Base-by-base conservation (phyloP, 2,329 filamentous ascomycete genomes). In the Xylariaceae sp. region DNA sequence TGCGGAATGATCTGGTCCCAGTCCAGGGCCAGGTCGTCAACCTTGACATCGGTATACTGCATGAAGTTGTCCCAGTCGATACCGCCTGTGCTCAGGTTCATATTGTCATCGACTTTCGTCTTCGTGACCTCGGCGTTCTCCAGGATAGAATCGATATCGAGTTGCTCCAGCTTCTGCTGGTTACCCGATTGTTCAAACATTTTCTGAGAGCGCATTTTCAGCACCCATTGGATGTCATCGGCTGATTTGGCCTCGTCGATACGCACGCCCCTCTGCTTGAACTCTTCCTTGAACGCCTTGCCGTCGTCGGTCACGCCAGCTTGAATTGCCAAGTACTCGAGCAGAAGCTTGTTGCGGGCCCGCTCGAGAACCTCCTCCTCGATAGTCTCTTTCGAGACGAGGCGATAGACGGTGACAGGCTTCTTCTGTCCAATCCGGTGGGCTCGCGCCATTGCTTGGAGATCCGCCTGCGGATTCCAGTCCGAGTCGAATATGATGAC, bases 1-100 rank as follows among this genome's bases (percentile, higher is more conserved):
- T 89, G 88, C 1, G 92, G 94, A 52, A 98, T 97, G 54, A 98
- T 98, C 50, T 97, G 85, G 55, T 98, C 92, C 92, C 92, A 98
- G 51, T 94, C 88, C 17, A 97, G 80, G 49, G 70, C 67, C 34
- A 78, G 68, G 35, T 80, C 75, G 43, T 97, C 86, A 16, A 97
- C 85, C 65, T 97, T 97, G 63, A 97, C 90, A 62, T 98, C 92
- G 1, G 92, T 96, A 56, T 95, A 94, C 58, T 97, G 88, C 68
- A 98, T 81, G 63, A 97, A 98, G 46, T 95, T 94, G 59, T 96
- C 90, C 67, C 92, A 80, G 51, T 80, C 76, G 34, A 80, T 80
- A 39, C 76, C 92, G 56, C 92, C 94, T 56, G 90, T 92, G 42
- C 89, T 94, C 30, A 94, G 85, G 42, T 80, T 80, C 59, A 97